Percentiles rank a stretch among this genome's conserved stretches.
These are phyloP conservation scores for Suillus occidentalis DNA, from an alignment of 768 basidiomycete genomes.

Conservation along the genomic window DNA sequence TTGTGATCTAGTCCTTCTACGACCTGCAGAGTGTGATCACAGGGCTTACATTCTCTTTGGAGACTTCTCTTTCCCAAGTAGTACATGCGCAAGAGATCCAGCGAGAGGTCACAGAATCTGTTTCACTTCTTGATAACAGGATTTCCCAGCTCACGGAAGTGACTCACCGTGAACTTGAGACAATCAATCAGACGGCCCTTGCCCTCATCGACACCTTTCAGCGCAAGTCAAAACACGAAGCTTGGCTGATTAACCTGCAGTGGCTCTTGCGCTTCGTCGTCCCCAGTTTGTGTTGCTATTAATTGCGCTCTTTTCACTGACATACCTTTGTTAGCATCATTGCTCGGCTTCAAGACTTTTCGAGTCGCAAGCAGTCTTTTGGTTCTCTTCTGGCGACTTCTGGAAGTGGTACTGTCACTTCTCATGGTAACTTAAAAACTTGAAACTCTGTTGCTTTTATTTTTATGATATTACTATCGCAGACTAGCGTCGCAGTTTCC, in stretches of 20 bases:
- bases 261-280: slow-evolving; percentile 21
- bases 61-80: slow-evolving; percentile 32
- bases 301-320: neutral
- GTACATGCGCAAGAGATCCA: slow-evolving; percentile 37
- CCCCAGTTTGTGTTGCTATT: slow-evolving; percentile 25
- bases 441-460: slow-evolving; percentile 2
- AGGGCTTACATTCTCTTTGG: slow-evolving; percentile 25
- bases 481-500: slow-evolving; percentile 40
- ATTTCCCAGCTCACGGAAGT: slow-evolving; percentile 39
- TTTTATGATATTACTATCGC: neutral
- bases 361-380: slow-evolving; percentile 25
- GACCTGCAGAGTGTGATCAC: slow-evolving; percentile 1
- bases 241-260: slow-evolving; percentile 6
- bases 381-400: slow-evolving; percentile 29
- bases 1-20: slow-evolving; percentile 5
- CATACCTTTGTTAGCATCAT: neutral
- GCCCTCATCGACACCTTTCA: slow-evolving; percentile 23
- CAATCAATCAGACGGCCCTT: slow-evolving; percentile 46
- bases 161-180: slow-evolving; percentile 44
- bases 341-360: slow-evolving; percentile 29
- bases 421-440: slow-evolving; percentile 38
- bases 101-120: slow-evolving; percentile 35
- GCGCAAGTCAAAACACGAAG: neutral
- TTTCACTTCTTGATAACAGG: slow-evolving; percentile 34
- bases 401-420: slow-evolving; percentile 37